These are phyloP conservation scores for Nymphaea colorata DNA, from an alignment of 164 flowering plant genomes.

Conservation along the genomic window DNA sequence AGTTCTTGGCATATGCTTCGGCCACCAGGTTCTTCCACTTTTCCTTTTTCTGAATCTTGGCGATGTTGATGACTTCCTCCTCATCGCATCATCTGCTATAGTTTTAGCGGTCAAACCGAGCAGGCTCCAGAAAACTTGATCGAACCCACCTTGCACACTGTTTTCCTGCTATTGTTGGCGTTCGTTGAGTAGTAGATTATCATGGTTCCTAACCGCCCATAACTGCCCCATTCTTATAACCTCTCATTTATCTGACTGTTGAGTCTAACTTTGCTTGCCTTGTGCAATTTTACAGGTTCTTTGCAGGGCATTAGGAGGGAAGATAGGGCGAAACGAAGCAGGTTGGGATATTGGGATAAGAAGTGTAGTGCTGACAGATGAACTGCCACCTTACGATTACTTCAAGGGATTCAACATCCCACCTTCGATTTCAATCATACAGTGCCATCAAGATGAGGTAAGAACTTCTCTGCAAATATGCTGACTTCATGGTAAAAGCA, in stretches of 20 bases:
- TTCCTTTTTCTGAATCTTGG: background rate
- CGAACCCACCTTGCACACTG: no score
- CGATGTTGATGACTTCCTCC: no score
- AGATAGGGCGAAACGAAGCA: conserved; percentile 35
- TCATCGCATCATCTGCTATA: background rate
- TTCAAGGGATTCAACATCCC: conserved; percentile 25
- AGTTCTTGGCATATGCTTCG: conserved; percentile 80
- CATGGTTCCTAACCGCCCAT: no score
- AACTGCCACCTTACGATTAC: conserved; percentile 13
- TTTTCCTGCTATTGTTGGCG: no score
- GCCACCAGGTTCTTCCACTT: conserved; percentile 50
- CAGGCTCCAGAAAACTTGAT: no score
- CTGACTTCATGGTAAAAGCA: no score
- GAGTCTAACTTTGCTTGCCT: no score
- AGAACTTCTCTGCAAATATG: background rate
- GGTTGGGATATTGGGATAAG: conserved; percentile 86
- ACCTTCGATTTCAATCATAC: conserved; percentile 35
- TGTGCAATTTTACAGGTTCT: conserved; percentile 25
- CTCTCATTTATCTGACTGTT: no score
- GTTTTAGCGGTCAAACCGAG: background rate
- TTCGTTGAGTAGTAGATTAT: no score
- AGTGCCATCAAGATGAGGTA: conserved; percentile 79
- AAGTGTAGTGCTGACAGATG: conserved; percentile 33
- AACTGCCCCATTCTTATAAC: no score
- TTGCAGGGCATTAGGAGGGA: conserved; percentile 73